These are phyloP conservation scores for rapeseed (Brassica napus) DNA, from an alignment of 345 rosid genomes.

Conservation along the genomic window DNA sequence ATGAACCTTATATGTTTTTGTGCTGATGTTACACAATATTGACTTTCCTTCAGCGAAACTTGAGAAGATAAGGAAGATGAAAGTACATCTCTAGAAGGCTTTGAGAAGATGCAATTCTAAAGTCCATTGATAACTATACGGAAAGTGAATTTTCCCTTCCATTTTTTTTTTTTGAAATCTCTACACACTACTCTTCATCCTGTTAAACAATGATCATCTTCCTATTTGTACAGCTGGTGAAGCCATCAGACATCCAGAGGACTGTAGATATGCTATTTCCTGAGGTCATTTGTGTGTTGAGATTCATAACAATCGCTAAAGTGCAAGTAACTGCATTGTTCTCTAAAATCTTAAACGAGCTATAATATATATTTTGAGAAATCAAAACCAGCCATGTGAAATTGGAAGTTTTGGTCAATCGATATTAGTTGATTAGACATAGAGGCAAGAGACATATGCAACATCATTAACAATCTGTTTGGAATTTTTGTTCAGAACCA, in stretches of 20 bases:
- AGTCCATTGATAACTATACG: conserved; percentile 46
- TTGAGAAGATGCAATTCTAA: conserved; percentile 56
- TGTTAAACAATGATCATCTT: conserved; percentile 1
- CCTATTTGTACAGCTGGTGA: conserved; percentile 39
- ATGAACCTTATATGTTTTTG: conserved; percentile 12
- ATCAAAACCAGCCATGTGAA: background rate
- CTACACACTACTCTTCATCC: conserved; percentile 10
- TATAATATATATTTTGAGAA: background rate
- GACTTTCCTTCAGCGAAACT: conserved; percentile 35
- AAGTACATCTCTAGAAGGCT: conserved; percentile 40
- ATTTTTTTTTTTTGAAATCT: conserved; percentile 29
- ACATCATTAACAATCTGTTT: conserved; percentile 15
- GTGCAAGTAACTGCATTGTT: conserved; percentile 47
- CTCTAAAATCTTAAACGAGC: background rate
- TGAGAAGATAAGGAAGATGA: conserved; percentile 41
- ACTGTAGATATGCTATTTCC: conserved; percentile 45
- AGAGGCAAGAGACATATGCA: background rate
- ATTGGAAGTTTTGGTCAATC: conserved; percentile 1
- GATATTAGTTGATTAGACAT: background rate
- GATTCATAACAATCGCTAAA: conserved; percentile 50
- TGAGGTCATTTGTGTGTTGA: conserved; percentile 73
- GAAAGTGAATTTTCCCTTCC: conserved; percentile 27
- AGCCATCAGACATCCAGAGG: conserved; percentile 47
- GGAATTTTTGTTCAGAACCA: conserved; percentile 52
- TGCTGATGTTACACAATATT: conserved; percentile 8